phyloP scores from a whole-genome alignment of 768 basidiomycete genomes.

The Kwoniella shandongensis region DNA sequence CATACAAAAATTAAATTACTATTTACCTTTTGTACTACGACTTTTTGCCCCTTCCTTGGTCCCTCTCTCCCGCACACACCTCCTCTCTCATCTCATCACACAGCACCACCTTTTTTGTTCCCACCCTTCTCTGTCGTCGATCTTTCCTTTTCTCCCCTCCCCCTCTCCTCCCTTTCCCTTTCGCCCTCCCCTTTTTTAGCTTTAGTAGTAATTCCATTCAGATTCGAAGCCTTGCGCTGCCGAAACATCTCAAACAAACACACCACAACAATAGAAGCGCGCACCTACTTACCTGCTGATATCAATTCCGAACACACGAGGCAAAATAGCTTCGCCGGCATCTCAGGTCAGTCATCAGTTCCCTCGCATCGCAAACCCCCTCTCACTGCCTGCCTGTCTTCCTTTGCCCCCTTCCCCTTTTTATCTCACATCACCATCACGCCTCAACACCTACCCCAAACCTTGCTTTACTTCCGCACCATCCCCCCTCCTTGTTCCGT shows the following conservation, averaged over 20 bases:
- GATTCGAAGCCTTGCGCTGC: no score
- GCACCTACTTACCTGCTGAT: no score
- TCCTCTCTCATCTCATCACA: not conserved
- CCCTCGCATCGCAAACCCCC: no score
- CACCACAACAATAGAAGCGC: no score
- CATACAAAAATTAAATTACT: not conserved
- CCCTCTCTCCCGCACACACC: no score
- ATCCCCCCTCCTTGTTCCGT: no score
- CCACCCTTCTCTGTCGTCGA: not conserved
- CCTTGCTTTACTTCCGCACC: no score
- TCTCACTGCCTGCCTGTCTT: no score
- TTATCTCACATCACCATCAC: no score
- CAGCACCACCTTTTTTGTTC: not conserved
- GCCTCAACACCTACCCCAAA: no score
- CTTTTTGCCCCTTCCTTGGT: not conserved
- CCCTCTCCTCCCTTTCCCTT: not conserved
- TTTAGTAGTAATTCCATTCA: not conserved
- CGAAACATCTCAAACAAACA: not conserved
- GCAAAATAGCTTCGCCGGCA: constrained; percentile 1
- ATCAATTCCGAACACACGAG: not conserved
- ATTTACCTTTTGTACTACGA: not conserved
- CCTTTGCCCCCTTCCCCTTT: no score
- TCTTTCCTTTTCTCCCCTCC: not conserved
- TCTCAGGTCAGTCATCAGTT: not conserved
- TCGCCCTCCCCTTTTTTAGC: not conserved